phyloP scores from a whole-genome alignment of 2,329 filamentous ascomycete genomes.

The Dothideomycetes sp. region DNA sequence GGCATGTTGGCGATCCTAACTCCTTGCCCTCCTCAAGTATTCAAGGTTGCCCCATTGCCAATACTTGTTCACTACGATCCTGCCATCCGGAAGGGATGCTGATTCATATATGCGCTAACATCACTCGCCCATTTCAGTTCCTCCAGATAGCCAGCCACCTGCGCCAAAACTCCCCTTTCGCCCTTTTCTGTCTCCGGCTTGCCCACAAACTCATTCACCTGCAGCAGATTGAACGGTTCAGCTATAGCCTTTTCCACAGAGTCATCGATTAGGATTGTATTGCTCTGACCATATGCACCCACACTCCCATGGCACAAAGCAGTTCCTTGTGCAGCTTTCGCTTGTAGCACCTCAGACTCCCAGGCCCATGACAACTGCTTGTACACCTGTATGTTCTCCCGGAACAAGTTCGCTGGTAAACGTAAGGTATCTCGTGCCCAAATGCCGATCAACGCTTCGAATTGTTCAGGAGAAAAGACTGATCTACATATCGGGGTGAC shows the following conservation, averaged over 20 bases:
- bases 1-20: no score
- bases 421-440: constrained; percentile 74
- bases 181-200: constrained; percentile 27
- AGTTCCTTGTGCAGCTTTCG: constrained; percentile 24
- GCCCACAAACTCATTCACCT: constrained; percentile 65
- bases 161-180: constrained; percentile 33
- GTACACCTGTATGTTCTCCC: constrained; percentile 69
- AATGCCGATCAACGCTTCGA: constrained; percentile 48
- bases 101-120: constrained; percentile 24
- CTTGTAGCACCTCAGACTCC: constrained; percentile 37
- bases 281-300: constrained; percentile 61
- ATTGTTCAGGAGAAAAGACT: constrained; percentile 49
- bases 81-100: neutral
- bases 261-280: constrained; percentile 87
- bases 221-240: constrained; percentile 74
- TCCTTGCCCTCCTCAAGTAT: neutral
- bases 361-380: constrained; percentile 72
- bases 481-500: constrained; percentile 56
- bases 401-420: constrained; percentile 54
- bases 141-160: constrained; percentile 44
- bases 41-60: neutral
- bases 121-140: constrained; percentile 41
- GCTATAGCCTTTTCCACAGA: constrained; percentile 65
- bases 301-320: constrained; percentile 23
- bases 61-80: neutral